Evolutionary conservation across 1,284 basidiomycete genomes (phyloP).

Genomic region (Kalmanozyma brasiliensis): DNA sequence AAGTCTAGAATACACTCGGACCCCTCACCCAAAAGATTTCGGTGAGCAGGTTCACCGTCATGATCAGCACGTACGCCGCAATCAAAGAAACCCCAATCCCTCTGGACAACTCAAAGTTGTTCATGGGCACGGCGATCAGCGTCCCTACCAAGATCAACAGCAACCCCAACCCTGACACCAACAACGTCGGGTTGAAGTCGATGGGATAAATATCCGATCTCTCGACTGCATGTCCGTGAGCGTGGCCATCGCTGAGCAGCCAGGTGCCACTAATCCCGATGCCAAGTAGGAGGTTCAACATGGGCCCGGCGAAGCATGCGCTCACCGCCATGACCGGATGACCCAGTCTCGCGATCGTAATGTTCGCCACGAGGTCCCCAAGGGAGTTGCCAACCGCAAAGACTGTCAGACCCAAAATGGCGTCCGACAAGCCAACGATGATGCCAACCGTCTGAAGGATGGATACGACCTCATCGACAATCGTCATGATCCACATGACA

Average conservation of each 20-base stretch:
- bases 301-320: conserved; percentile 91
- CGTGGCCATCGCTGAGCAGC: conserved; percentile 37
- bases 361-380: conserved; percentile 95
- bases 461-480: conserved; percentile 64
- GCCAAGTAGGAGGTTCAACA: conserved; percentile 95
- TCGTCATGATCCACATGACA: conserved; percentile 65
- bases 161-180: conserved; percentile 83
- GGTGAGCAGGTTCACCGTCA: conserved; percentile 55
- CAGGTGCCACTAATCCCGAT: conserved; percentile 78
- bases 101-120: conserved; percentile 81
- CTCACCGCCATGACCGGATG: conserved; percentile 74
- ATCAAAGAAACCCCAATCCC: conserved; percentile 84
- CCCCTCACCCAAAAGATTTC: conserved; percentile 53
- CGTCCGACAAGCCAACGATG: conserved; percentile 94
- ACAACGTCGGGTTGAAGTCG: conserved; percentile 81
- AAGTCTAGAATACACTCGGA: conserved; percentile 21
- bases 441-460: conserved; percentile 81
- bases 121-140: conserved; percentile 84
- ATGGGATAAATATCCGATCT: conserved; percentile 73
- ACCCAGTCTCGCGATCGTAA: conserved; percentile 73
- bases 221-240: conserved; percentile 15
- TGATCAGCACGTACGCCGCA: conserved; percentile 73
- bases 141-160: conserved; percentile 79
- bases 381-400: conserved; percentile 96
- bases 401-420: conserved; percentile 93